Percentiles rank a stretch among this genome's conserved stretches.
phyloP scores from a whole-genome alignment of 352 stramenopile genomes.

The Phytopythium aichiense region DNA sequence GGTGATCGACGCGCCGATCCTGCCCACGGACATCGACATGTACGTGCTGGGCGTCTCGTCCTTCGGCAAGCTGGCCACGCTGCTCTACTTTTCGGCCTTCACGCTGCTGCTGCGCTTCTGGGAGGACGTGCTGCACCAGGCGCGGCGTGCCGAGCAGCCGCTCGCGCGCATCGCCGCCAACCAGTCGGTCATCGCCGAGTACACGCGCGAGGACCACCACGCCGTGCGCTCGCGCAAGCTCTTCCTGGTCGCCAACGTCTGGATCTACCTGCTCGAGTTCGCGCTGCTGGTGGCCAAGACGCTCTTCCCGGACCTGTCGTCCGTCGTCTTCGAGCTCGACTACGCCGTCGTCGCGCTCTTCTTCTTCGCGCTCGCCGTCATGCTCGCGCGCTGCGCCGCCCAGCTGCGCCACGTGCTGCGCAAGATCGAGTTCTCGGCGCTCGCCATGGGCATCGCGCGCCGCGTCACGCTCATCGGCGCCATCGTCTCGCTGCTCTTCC shows the following conservation, averaged over 20 bases:
- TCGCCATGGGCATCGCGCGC: slow-evolving; percentile 47
- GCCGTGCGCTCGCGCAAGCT: slow-evolving; percentile 48
- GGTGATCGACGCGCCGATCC: slow-evolving; percentile 59
- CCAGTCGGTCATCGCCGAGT: slow-evolving; percentile 71
- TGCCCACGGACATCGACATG: slow-evolving; percentile 77
- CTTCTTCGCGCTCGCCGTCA: slow-evolving; percentile 67
- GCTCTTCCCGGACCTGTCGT: slow-evolving; percentile 50
- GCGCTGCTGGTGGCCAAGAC: slow-evolving; percentile 68
- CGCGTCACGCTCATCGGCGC: slow-evolving; percentile 57
- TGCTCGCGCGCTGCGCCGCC: slow-evolving; percentile 53
- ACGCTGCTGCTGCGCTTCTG: slow-evolving; percentile 78
- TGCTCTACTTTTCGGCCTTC: slow-evolving; percentile 82
- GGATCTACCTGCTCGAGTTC: slow-evolving; percentile 78
- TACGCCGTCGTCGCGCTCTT: slow-evolving; percentile 72
- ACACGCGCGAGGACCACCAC: slow-evolving; percentile 49
- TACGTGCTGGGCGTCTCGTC: slow-evolving; percentile 77
- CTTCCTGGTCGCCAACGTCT: slow-evolving; percentile 79
- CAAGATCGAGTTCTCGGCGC: slow-evolving; percentile 75
- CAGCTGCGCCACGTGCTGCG: slow-evolving; percentile 46
- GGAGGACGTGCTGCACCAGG: slow-evolving; percentile 67
- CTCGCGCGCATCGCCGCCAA: slow-evolving; percentile 58
- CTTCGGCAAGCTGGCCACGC: slow-evolving; percentile 69
- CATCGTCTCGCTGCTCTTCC: slow-evolving; percentile 50
- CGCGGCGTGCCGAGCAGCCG: slow-evolving; percentile 46
- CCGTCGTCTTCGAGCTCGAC: slow-evolving; percentile 64